Conservation (phyloP, 2,329 filamentous ascomycete genomes). For the Epichloe sp. region DNA sequence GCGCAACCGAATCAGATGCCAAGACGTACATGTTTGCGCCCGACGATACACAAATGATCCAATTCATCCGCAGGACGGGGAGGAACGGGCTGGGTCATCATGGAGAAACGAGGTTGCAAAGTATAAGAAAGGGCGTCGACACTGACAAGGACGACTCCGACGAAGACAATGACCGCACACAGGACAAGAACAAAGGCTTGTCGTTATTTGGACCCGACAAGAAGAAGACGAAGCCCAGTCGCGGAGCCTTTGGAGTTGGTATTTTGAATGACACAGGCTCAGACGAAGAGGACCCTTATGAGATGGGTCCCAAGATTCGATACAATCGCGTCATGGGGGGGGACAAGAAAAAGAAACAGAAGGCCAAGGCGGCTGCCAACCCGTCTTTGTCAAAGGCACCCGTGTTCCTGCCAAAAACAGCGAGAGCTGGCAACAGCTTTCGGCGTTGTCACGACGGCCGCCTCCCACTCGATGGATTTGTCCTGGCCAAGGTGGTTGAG, state of each 20-base stretch:
- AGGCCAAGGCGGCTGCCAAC: conserved; percentile 39
- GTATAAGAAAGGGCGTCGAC: conserved; percentile 20
- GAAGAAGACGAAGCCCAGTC: conserved; percentile 37
- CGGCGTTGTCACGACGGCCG: conserved; percentile 73
- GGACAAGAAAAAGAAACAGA: conserved; percentile 66
- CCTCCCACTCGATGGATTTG: conserved; percentile 67
- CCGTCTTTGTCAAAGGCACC: conserved; percentile 53
- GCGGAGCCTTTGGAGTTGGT: conserved; percentile 72
- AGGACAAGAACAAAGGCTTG: background rate
- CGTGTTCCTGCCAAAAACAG: conserved; percentile 56
- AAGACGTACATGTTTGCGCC: conserved; percentile 71
- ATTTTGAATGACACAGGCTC: conserved; percentile 87
- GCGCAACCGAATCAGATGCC: conserved; percentile 23
- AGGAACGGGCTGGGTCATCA: conserved; percentile 57
- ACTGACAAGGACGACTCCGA: conserved; percentile 35
- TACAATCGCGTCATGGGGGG: conserved; percentile 69
- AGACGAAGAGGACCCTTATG: conserved; percentile 89
- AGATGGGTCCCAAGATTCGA: conserved; percentile 78
- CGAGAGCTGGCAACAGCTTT: conserved; percentile 16
- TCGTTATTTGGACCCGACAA: conserved; percentile 18
- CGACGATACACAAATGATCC: conserved; percentile 59
- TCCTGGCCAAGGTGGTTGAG: conserved; percentile 45
- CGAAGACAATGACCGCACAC: conserved; percentile 11
- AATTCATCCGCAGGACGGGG: conserved; percentile 51
- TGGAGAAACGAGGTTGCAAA: conserved; percentile 40